Evolutionary conservation across 2,329 filamentous ascomycete genomes (phyloP), one percentile per base, ranked within the genome.

Genomic region (Colletotrichum euphorbiae): DNA sequence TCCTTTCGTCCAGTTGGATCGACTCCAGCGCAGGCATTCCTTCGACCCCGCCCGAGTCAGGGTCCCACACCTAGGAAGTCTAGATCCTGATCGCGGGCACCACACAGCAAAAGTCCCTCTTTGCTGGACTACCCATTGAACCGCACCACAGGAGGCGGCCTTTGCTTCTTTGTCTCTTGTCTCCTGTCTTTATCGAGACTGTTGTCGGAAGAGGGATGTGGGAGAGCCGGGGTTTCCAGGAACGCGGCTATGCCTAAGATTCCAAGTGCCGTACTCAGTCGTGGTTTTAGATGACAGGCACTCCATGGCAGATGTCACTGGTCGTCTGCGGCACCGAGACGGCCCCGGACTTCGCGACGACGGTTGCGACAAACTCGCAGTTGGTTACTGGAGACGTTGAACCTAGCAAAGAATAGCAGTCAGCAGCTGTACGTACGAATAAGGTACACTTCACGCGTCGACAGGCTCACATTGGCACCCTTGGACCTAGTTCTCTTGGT

Each of bases 51-150:
- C 66, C 54, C 66, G 62, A 69, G 61, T 69, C 66, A 69, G 66
- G 61, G 66, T 56, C 61, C 66, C 66, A 66, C 66, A 65, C 54
- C 13, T 55, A 48, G 52, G 54, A 54, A 60, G 66, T 69, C 66
- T 69, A 69, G 66, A 69, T 69, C 66, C n/a, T n/a, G n/a, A n/a
- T n/a, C n/a, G 61, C 65, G 52, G 64, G 60, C 60, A 67, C 64
- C 45, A 64, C 42, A 57, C 59, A 61, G 65, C 65, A n/a, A n/a
- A 65, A 54, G 54, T 65, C 61, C 61, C 66, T 65, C 40, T 51
- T 48, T 54, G 46, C 58, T 42, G 46, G 45, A 28, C 31, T 50
- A 38, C 17, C 48, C 54, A 33, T 60, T 68, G 54, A 43, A 24
- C 54, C 38, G 54, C 54, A 60, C 40, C 46, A 59, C 50, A 40